phyloP scores from a whole-genome alignment of 179 eudicot genomes.

The Silene coronaria region DNA sequence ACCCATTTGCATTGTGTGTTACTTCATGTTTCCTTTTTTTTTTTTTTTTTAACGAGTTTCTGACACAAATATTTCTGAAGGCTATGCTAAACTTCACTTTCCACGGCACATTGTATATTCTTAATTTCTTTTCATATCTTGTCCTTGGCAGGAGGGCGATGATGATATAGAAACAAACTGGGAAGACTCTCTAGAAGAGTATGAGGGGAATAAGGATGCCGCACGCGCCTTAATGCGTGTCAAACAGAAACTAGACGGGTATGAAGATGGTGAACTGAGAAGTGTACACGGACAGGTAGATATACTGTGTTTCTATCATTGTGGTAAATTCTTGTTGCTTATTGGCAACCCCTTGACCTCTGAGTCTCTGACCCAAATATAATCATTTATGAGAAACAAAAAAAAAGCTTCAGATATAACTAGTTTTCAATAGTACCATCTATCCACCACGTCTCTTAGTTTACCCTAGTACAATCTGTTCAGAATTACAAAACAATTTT shows the following conservation, averaged over 20 bases:
- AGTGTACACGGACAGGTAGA: conserved; percentile 93
- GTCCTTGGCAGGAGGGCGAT: conserved; percentile 54
- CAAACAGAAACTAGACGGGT: conserved; percentile 95
- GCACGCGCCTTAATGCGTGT: conserved; percentile 96
- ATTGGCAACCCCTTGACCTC: background rate
- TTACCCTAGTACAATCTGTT: background rate
- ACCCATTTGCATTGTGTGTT: conserved; percentile 1
- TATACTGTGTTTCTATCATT: background rate
- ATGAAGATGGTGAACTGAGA: conserved; percentile 99
- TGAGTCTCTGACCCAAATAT: background rate
- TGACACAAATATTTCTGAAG: background rate
- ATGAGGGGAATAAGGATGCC: conserved; percentile 97
- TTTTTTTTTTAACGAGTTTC: no score
- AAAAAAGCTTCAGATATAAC: no score
- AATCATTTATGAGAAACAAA: no score
- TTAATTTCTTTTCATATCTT: conserved; percentile 8
- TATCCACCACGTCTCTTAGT: background rate
- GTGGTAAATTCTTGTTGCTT: background rate
- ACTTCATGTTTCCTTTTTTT: background rate
- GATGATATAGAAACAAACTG: conserved; percentile 68
- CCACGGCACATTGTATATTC: background rate
- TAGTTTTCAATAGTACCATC: background rate
- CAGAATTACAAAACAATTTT: background rate
- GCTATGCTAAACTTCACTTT: conserved; percentile 2
- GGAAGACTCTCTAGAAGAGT: conserved; percentile 75